Conservation (phyloP, 2,329 filamentous ascomycete species). For the Fonsecaea monophora region DNA sequence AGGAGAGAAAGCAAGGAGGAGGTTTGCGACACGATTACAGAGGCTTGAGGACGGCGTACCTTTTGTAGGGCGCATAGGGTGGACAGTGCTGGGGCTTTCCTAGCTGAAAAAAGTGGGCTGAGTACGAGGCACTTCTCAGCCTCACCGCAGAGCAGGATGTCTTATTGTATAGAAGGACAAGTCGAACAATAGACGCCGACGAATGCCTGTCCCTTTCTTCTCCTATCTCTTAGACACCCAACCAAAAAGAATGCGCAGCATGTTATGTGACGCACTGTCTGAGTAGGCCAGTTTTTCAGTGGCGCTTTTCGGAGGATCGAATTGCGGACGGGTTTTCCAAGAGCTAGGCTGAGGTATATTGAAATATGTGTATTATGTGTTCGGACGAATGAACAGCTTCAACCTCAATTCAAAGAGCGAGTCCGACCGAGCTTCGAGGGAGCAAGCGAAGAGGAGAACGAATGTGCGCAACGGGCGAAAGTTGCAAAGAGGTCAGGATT, state of each 20-base stretch:
- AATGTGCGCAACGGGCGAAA: conserved; percentile 3
- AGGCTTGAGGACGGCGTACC: conserved; percentile 19
- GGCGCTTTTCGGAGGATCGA: background rate
- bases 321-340: conserved; percentile 1
- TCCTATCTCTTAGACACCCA: conserved; percentile 29
- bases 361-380: background rate
- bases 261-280: conserved; percentile 23
- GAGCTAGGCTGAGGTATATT: background rate
- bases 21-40: background rate
- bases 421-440: background rate
- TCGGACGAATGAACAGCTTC: background rate
- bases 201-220: background rate
- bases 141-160: conserved; percentile 8
- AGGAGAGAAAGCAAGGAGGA: background rate
- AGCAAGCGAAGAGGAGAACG: conserved; percentile 1
- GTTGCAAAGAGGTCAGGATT: background rate
- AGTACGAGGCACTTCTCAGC: conserved; percentile 10
- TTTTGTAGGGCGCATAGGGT: conserved; percentile 24
- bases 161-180: background rate
- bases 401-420: background rate
- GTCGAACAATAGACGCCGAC: background rate
- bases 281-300: conserved; percentile 9
- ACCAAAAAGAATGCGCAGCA: conserved; percentile 24
- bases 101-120: conserved; percentile 13
- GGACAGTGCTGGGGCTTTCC: conserved; percentile 6